These are phyloP conservation scores for Umbellularia californica DNA, from an alignment of 164 flowering plant genomes.

Conservation along the genomic window DNA sequence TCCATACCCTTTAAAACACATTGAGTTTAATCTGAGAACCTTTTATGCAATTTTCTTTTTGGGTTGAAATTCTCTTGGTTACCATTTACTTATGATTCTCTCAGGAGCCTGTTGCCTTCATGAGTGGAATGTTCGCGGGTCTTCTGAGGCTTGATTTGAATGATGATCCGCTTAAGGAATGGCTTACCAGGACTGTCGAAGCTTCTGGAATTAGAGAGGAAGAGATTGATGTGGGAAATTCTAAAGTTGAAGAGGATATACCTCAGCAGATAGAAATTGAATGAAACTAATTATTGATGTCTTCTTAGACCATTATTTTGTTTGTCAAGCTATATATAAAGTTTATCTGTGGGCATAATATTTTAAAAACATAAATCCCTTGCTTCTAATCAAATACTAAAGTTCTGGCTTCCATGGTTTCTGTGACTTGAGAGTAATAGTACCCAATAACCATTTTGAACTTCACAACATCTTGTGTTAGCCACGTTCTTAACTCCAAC, in stretches of 20 bases:
- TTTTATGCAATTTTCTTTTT: too few species aligned
- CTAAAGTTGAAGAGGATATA: conserved; percentile 36
- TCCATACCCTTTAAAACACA: not conserved
- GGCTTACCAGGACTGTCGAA: conserved; percentile 75
- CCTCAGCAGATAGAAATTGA: conserved; percentile 75
- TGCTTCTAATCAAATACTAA: not conserved
- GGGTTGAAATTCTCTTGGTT: not conserved
- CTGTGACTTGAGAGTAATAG: not conserved
- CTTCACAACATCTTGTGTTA: too few species aligned
- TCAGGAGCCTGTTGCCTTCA: conserved; percentile 84
- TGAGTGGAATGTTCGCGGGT: conserved; percentile 89
- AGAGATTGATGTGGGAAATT: conserved; percentile 30
- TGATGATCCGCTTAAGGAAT: conserved; percentile 86
- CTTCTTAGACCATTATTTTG: not conserved
- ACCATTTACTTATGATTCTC: not conserved
- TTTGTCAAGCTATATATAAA: not conserved
- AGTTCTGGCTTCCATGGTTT: not conserved
- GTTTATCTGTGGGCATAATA: not conserved
- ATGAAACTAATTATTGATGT: conserved; percentile 22
- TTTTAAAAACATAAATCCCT: not conserved
- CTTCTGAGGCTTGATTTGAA: conserved; percentile 74
- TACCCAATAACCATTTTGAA: too few species aligned
- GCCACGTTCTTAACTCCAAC: too few species aligned
- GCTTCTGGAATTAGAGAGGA: conserved; percentile 64
- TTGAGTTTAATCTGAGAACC: not conserved